phyloP scores from a whole-genome alignment of 2,329 filamentous ascomycete species.

The Microcyclosporella mali region DNA sequence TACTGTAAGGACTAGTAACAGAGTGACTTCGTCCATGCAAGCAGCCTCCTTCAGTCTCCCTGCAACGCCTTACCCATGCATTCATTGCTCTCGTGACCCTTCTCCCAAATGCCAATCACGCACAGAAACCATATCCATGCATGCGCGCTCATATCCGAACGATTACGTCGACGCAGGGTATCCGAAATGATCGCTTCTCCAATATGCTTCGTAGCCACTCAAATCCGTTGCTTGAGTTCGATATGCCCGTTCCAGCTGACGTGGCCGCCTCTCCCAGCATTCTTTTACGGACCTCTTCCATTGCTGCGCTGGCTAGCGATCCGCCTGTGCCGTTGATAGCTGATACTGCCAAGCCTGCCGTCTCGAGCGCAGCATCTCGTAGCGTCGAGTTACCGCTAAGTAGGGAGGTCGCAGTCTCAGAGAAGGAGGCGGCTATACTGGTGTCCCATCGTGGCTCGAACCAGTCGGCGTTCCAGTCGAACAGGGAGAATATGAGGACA shows the following conservation, averaged over 20 bases:
- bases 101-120: not conserved
- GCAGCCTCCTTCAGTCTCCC: not conserved
- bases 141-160: conserved; percentile 41
- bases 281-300: conserved; percentile 52
- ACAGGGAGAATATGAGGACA: conserved; percentile 91
- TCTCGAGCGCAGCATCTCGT: conserved; percentile 56
- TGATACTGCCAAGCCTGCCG: conserved; percentile 45
- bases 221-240: conserved; percentile 58
- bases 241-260: conserved; percentile 36
- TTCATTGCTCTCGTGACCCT: conserved; percentile 2
- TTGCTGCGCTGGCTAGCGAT: conserved; percentile 59
- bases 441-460: conserved; percentile 64
- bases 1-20: too few relatives aligned
- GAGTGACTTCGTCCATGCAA: not conserved
- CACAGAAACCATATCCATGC: not conserved
- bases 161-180: conserved; percentile 86
- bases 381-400: conserved; percentile 29
- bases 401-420: conserved; percentile 33
- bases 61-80: conserved; percentile 1
- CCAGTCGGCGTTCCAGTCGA: conserved; percentile 89
- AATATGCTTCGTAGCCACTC: conserved; percentile 81
- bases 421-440: conserved; percentile 21
- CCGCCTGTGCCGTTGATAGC: conserved; percentile 64
- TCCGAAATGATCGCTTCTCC: conserved; percentile 78
- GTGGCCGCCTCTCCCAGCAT: conserved; percentile 40